phyloP scores from a whole-genome alignment of 169 alveolate genomes.

The Eimeria tenella region DNA sequence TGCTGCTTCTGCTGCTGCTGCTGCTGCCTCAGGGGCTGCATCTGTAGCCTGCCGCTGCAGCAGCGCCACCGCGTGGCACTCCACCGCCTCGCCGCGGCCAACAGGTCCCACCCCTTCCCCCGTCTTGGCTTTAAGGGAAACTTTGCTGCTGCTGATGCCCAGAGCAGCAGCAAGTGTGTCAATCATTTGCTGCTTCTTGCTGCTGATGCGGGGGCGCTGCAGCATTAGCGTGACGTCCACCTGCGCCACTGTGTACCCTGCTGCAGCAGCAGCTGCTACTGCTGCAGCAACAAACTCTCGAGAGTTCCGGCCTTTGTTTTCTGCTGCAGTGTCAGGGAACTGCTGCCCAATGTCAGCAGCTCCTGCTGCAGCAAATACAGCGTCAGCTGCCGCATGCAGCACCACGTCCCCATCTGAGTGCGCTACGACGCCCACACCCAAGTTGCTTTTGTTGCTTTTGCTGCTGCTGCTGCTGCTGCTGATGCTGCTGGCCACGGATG shows the following conservation, averaged over 20 bases:
- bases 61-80: conserved; percentile 82
- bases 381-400: conserved; percentile 89
- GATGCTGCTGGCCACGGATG: conserved; percentile 3
- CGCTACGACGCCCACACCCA: conserved; percentile 84
- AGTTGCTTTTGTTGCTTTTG: conserved; percentile 13
- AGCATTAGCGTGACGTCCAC: conserved; percentile 82
- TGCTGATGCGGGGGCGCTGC: conserved; percentile 52
- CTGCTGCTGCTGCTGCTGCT: not conserved
- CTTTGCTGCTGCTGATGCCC: conserved; percentile 37
- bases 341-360: conserved; percentile 91
- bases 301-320: conserved; percentile 83
- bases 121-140: conserved; percentile 80
- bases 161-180: conserved; percentile 46
- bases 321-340: conserved; percentile 89
- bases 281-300: conserved; percentile 80
- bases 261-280: conserved; percentile 66
- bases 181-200: conserved; percentile 48
- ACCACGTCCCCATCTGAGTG: conserved; percentile 94
- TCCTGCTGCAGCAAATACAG: conserved; percentile 89
- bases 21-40: not conserved
- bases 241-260: conserved; percentile 72
- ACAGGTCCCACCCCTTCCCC: conserved; percentile 82
- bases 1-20: not conserved
- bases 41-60: conserved; percentile 61
- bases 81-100: conserved; percentile 84